Evolutionary conservation across 805 yeast genomes (phyloP).

Genomic region (Schwanniomyces polymorphus): DNA sequence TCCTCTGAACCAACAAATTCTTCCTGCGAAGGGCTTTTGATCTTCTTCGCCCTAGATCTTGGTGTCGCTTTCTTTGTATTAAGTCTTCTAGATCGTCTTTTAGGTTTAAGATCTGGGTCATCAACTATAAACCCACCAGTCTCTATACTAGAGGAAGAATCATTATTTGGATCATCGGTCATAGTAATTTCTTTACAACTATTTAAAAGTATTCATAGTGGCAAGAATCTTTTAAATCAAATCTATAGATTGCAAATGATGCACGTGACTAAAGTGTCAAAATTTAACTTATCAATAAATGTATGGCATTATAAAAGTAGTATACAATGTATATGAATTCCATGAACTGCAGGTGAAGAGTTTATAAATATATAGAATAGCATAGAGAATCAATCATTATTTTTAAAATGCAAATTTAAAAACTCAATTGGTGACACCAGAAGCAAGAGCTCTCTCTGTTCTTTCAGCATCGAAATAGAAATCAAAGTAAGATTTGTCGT

Average conservation of each 20-base stretch:
- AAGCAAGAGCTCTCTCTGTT: conserved; percentile 56
- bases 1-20: conserved; percentile 31
- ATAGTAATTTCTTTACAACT: not conserved
- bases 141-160: conserved; percentile 3
- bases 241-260: not conserved
- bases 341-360: not conserved
- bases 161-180: conserved; percentile 1
- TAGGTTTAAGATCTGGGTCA: conserved; percentile 30
- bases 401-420: conserved; percentile 1
- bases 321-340: conserved; percentile 4
- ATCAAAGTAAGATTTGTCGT: conserved; percentile 90
- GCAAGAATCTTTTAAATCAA: not conserved
- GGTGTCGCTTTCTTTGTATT: conserved; percentile 12
- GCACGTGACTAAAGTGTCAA: not conserved
- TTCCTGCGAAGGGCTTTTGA: conserved; percentile 22
- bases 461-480: conserved; percentile 90
- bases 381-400: not conserved
- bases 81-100: conserved; percentile 14
- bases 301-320: conserved; percentile 5
- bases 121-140: conserved; percentile 46
- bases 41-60: conserved; percentile 2
- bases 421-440: conserved; percentile 18
- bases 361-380: not conserved
- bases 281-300: not conserved
- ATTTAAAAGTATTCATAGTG: not conserved